Percentiles rank a stretch among this genome's conserved stretches.
Conservation (phyloP, 2,329 filamentous ascomycete genomes). For the Myotisia sp. region DNA sequence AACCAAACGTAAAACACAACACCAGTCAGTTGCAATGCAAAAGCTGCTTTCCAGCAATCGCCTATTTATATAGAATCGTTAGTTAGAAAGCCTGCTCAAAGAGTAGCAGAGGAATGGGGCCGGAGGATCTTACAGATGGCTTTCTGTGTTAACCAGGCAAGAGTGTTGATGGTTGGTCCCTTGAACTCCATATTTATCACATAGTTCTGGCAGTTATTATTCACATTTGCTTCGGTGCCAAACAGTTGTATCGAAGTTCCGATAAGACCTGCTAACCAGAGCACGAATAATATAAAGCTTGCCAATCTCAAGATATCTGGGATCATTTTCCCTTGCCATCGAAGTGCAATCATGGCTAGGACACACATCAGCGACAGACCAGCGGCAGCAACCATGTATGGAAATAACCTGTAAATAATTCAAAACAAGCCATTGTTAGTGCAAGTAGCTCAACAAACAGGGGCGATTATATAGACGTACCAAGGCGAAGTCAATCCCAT, state of each 20-base stretch:
- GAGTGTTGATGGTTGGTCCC: constrained; percentile 40
- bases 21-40: constrained; percentile 50
- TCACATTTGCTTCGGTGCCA: constrained; percentile 41
- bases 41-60: constrained; percentile 49
- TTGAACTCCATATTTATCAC: constrained; percentile 34
- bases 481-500: constrained; percentile 45
- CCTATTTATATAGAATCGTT: constrained; percentile 23
- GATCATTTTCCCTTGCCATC: constrained; percentile 41
- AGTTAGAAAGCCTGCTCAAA: constrained; percentile 10
- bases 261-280: constrained; percentile 49
- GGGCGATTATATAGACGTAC: constrained; percentile 32
- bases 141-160: constrained; percentile 49
- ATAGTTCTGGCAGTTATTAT: constrained; percentile 45
- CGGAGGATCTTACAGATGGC: constrained; percentile 45
- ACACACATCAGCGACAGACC: constrained; percentile 45
- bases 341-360: constrained; percentile 43
- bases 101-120: neutral
- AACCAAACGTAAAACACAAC: constrained; percentile 52
- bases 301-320: constrained; percentile 46
- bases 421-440: neutral
- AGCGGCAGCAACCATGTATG: constrained; percentile 47
- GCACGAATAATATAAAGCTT: constrained; percentile 46
- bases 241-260: constrained; percentile 50
- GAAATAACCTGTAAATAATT: constrained; percentile 49
- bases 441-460: constrained; percentile 5